These are phyloP conservation scores for Iris pallida DNA, from an alignment of 116 monocot species.

Conservation along the genomic window DNA sequence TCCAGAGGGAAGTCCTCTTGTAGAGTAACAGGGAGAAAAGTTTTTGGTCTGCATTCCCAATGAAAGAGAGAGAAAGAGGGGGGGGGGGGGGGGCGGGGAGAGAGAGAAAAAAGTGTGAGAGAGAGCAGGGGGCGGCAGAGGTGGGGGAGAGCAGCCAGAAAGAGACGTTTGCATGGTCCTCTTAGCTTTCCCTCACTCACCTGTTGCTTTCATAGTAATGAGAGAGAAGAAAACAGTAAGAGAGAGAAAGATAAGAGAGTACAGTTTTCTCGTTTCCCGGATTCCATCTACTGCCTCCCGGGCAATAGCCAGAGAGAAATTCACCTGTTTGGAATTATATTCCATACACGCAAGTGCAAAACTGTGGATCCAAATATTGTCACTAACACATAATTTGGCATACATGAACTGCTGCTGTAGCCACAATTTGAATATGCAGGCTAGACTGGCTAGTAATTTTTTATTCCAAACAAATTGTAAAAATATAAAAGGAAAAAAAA, in stretches of 20 bases:
- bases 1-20: slow-evolving; percentile 4
- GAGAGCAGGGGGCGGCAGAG: slow-evolving; percentile 29
- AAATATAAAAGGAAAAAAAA: too few species aligned
- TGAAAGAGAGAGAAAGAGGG: slow-evolving; percentile 17
- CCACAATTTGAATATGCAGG: too few species aligned
- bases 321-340: too few species aligned
- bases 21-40: slow-evolving; percentile 7
- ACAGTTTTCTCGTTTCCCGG: background rate
- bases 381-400: too few species aligned
- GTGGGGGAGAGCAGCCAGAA: slow-evolving; percentile 39
- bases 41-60: slow-evolving; percentile 26
- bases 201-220: slow-evolving; percentile 23
- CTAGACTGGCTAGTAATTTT: too few species aligned
- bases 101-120: background rate
- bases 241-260: slow-evolving; percentile 4
- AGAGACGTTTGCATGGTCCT: slow-evolving; percentile 40
- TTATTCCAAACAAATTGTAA: too few species aligned
- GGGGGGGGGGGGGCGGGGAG: slow-evolving; percentile 6
- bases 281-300: background rate
- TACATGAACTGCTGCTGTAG: too few species aligned
- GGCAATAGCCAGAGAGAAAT: background rate
- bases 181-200: slow-evolving; percentile 23
- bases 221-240: background rate
- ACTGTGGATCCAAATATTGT: too few species aligned
- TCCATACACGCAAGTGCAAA: too few species aligned